Evolutionary conservation across 2,329 filamentous ascomycete species (phyloP).

Genomic region (Endoconidiophora laricicola): DNA sequence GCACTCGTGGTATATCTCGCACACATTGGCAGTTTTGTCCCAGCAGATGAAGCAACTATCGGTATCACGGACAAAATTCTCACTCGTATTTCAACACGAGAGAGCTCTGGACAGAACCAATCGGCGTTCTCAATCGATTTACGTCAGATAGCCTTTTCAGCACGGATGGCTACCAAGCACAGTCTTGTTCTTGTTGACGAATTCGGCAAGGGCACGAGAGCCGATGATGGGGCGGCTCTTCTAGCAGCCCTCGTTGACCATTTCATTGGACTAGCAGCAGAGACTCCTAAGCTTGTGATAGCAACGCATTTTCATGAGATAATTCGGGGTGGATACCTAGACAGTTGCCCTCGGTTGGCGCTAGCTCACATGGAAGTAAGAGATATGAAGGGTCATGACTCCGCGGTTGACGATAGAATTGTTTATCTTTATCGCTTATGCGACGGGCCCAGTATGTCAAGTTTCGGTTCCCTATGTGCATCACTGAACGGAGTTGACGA

Average conservation of each 20-base stretch:
- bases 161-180: conserved; percentile 55
- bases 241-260: conserved; percentile 40
- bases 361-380: conserved; percentile 58
- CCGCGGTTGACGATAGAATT: conserved; percentile 42
- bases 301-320: conserved; percentile 56
- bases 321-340: conserved; percentile 46
- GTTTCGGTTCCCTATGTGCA: conserved; percentile 76
- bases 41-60: conserved; percentile 57
- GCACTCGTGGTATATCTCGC: conserved; percentile 84
- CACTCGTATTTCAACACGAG: conserved; percentile 63
- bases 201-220: conserved; percentile 54
- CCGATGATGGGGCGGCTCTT: conserved; percentile 40
- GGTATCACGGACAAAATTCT: conserved; percentile 87
- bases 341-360: conserved; percentile 22
- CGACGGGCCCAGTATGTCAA: conserved; percentile 55
- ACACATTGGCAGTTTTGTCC: conserved; percentile 84
- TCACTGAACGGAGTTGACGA: conserved; percentile 67
- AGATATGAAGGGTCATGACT: conserved; percentile 33
- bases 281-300: conserved; percentile 39
- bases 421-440: conserved; percentile 58
- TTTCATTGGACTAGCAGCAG: conserved; percentile 29
- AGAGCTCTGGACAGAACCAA: conserved; percentile 41
- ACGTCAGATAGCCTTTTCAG: conserved; percentile 65
- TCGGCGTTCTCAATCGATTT: conserved; percentile 62
- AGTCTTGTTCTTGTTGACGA: conserved; percentile 87